phyloP scores from a whole-genome alignment of 257 asterid genomes.

The Verbena officinalis region DNA sequence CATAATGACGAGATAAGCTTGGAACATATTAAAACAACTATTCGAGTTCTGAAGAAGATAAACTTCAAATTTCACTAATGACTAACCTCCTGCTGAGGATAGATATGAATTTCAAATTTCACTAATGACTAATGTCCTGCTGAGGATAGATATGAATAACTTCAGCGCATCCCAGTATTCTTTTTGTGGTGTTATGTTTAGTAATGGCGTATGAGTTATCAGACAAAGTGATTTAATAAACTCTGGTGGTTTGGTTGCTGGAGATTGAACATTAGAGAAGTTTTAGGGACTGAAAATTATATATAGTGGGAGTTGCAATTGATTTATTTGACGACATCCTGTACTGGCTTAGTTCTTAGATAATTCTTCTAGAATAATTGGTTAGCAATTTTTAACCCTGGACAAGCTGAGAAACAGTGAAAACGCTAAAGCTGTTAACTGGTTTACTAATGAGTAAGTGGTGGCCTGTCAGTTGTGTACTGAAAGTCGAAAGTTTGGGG shows the following conservation, averaged over 20 bases:
- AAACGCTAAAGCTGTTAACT: background rate
- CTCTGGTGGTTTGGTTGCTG: constrained; percentile 5
- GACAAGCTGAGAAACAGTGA: background rate
- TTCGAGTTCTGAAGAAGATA: background rate
- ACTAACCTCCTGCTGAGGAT: background rate
- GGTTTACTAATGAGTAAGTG: background rate
- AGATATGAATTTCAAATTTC: background rate
- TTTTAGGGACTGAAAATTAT: background rate
- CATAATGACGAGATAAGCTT: background rate
- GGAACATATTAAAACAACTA: background rate
- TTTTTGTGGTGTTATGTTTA: background rate
- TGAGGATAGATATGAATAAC: background rate
- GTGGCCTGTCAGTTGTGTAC: background rate
- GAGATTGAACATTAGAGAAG: background rate
- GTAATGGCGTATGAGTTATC: too few species aligned
- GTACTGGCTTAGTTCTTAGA: background rate
- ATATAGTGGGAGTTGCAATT: background rate
- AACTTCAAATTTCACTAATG: background rate
- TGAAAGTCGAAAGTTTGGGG: background rate
- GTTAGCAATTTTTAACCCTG: background rate
- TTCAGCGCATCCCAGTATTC: background rate
- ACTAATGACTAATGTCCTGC: background rate
- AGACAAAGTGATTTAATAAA: background rate
- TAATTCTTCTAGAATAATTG: background rate
- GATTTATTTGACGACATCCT: background rate